Evolutionary conservation across 495 filamentous ascomycete species (phyloP), one percentile per base, ranked within the genome.

Genomic region (Talaromyces stipitatus): DNA sequence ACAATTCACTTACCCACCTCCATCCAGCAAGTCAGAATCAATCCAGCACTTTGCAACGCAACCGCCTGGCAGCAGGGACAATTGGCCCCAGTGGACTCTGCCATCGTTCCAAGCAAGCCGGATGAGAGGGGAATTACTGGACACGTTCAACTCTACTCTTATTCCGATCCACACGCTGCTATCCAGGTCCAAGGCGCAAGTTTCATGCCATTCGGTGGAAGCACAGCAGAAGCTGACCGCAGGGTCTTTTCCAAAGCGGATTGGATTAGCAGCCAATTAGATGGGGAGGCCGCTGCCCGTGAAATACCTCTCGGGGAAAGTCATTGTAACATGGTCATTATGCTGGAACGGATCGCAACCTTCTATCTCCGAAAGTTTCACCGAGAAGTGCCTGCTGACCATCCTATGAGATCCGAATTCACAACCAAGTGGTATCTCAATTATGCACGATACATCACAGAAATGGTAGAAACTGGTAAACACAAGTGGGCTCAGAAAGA

Each of bases 21-120:
- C 66, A 75, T 82, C 43, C 76, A 80, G 28, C 64, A 76, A 5
- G 61, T 83, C 16, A 70, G 70, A 27, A 48, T 71, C 22, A 74
- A 79, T 9, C 75, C 70, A 41, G 53, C 73, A 5, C 61, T 71
- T 2, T 79, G 75, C 74, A 66, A 63, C 47, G 24, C 14, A 45
- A 29, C 28, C 16, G 11, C 14, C 7, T n/a, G n/a, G n/a, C n/a
- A n/a, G n/a, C n/a, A n/a, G n/a, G n/a, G n/a, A n/a, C n/a, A n/a
- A n/a, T n/a, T n/a, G n/a, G n/a, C n/a, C n/a, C n/a, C n/a, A n/a
- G 9, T 12, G 9, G 9, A 38, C n/a, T 2, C 5, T 2, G 27
- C 27, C 16, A 9, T 7, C 4, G 16, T 54, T 2, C 50, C 20
- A 27, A 32, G 33, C 8, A 24, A 27, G 9, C 8, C 50, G n/a